phyloP scores from a whole-genome alignment of 2,329 filamentous ascomycete species.

The Aureobasidium sp. region DNA sequence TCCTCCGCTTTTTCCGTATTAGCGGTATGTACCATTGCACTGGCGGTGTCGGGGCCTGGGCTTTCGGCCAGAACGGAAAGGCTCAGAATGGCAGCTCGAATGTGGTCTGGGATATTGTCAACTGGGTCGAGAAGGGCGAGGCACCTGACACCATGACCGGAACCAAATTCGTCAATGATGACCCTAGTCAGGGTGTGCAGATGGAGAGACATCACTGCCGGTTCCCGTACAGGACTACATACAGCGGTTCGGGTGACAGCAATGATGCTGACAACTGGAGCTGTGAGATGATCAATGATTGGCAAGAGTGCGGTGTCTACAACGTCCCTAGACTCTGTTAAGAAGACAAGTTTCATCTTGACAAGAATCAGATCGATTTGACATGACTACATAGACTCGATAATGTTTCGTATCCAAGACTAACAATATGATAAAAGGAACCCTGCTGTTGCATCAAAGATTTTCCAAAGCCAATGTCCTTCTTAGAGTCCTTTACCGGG shows the following conservation, averaged over 20 bases:
- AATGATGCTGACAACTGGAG: slow-evolving; percentile 25
- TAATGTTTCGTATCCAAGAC: too few relatives aligned
- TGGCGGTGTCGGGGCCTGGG: slow-evolving; percentile 34
- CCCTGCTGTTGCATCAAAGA: too few relatives aligned
- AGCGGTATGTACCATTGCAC: slow-evolving; percentile 48
- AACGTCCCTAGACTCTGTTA: slow-evolving; percentile 8
- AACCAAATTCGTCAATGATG: slow-evolving; percentile 36
- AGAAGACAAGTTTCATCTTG: neutral
- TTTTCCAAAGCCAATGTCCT: too few relatives aligned
- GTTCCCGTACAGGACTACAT: slow-evolving; percentile 19
- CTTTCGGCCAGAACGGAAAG: slow-evolving; percentile 29
- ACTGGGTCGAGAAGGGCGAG: slow-evolving; percentile 42
- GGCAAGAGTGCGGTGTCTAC: slow-evolving; percentile 1
- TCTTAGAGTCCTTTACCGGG: neutral
- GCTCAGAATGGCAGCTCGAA: slow-evolving; percentile 33
- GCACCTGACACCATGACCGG: slow-evolving; percentile 32
- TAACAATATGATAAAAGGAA: too few relatives aligned
- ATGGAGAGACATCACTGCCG: slow-evolving; percentile 39
- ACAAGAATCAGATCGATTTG: too few relatives aligned
- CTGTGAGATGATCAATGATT: slow-evolving; percentile 18
- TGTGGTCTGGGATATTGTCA: slow-evolving; percentile 38
- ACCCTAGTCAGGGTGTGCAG: slow-evolving; percentile 31
- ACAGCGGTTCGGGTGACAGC: slow-evolving; percentile 23
- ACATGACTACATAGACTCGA: neutral
- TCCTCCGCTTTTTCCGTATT: slow-evolving; percentile 46